phyloP scores from a whole-genome alignment of 2,329 filamentous ascomycete genomes.

The Hypoxylon sp. region DNA sequence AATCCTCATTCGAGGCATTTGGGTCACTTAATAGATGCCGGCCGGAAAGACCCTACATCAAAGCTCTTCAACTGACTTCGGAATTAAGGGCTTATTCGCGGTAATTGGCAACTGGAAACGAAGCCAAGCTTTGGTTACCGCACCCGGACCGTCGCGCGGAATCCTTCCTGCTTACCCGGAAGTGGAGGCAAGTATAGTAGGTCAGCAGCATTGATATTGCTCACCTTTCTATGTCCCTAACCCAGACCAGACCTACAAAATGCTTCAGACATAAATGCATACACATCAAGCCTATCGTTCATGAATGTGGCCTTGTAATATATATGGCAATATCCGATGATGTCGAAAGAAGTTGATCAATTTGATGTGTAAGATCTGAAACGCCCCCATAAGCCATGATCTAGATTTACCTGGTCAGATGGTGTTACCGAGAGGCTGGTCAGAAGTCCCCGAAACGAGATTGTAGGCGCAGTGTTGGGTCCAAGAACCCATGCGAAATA shows the following conservation, averaged over 20 bases:
- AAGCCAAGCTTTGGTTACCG: conserved; percentile 9
- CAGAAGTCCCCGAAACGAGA: conserved; percentile 19
- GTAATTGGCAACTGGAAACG: conserved; percentile 10
- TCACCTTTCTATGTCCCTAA: too few species aligned
- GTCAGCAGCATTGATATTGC: too few species aligned
- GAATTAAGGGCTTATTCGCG: conserved; percentile 4
- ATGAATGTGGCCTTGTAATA: too few species aligned
- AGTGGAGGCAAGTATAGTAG: conserved; percentile 26
- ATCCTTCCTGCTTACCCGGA: conserved; percentile 30
- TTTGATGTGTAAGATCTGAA: background rate
- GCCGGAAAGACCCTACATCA: conserved; percentile 1
- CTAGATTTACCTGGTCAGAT: conserved; percentile 18
- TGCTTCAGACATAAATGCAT: too few species aligned
- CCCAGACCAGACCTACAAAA: too few species aligned
- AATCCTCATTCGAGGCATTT: conserved; percentile 4
- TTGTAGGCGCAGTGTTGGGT: background rate
- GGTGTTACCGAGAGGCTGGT: conserved; percentile 17
- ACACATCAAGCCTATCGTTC: too few species aligned
- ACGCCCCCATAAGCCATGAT: conserved; percentile 22
- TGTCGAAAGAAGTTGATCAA: too few species aligned
- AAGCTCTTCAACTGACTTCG: conserved; percentile 3
- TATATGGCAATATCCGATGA: too few species aligned
- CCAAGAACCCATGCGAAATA: background rate
- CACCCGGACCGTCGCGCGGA: conserved; percentile 16
- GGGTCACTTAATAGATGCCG: too few species aligned